Evolutionary conservation across 2,329 filamentous ascomycete genomes (phyloP), one percentile per base, ranked within the genome.

Genomic region (Dothistroma septosporum): DNA sequence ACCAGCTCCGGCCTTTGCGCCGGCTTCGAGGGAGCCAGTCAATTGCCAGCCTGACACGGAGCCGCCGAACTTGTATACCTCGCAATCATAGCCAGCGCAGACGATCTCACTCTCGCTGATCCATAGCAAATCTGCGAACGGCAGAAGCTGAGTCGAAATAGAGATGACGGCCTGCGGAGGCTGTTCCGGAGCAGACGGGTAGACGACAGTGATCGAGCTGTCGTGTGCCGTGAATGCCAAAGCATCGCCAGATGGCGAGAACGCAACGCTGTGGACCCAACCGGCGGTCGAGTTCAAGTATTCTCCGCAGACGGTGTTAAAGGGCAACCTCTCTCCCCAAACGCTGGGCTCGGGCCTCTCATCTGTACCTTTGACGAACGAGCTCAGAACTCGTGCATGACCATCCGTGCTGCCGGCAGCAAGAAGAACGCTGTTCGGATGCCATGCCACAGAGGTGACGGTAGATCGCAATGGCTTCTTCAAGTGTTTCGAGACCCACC

Each of bases 401-500:
- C 93, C 94, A 76, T 99, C 94, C 37, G 94, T 97, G n/a, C 91
- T 96, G 41, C 94, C 94, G 48, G 94, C 92, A 16, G 93, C 94
- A 24, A 99, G 83, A 33, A 99, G 85, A 16, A 99, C 94, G 10
- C 90, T 95, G 82, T 99, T 99, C 37, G 94, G 94, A 77, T 99
- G 94, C 94, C 94, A 99, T 60, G 89, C 88, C 49, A 99, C 86
- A 16, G 90, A 92, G 59, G 94, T 97, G 71, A 99, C 93, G 60
- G 94, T 99, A 75, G 92, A 96, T 68, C 93, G 90, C 71, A 99
- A 96, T 21, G 94, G 94, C 84, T 97, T 99, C 86, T 97, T 97
- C 73, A 99, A 80, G 78, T 99, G 94, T 83, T 99, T 99, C 41
- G 92, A 97, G 47, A 99, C 93, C 94, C 94, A 99, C 94, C 94